These are phyloP conservation scores for Clarireedia paspali DNA, from an alignment of 2,329 filamentous ascomycete genomes.

Conservation along the genomic window DNA sequence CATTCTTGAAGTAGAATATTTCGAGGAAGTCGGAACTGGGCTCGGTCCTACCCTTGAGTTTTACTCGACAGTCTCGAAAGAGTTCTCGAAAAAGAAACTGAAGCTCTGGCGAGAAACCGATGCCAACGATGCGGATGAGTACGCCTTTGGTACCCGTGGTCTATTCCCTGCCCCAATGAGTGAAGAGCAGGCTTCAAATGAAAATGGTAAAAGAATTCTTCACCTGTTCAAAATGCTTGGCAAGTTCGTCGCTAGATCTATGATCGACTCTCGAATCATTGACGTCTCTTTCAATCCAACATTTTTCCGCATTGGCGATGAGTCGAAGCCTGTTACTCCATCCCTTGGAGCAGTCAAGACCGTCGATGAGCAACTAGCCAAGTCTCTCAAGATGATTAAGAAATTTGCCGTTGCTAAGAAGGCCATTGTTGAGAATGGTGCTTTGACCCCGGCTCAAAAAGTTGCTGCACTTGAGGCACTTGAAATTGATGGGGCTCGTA, in stretches of 20 bases:
- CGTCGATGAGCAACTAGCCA: constrained; percentile 79
- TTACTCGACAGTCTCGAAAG: constrained; percentile 93
- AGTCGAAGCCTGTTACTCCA: constrained; percentile 56
- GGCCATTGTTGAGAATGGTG: constrained; percentile 64
- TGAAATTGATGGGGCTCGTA: constrained; percentile 62
- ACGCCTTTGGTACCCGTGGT: constrained; percentile 74
- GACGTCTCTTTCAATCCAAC: constrained; percentile 96
- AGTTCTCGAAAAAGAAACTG: constrained; percentile 95
- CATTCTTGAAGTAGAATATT: constrained; percentile 95
- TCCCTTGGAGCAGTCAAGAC: constrained; percentile 84
- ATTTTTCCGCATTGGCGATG: constrained; percentile 89
- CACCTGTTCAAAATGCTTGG: constrained; percentile 89
- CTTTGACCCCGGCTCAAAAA: constrained; percentile 62
- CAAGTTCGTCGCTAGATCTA: constrained; percentile 94
- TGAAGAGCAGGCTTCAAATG: constrained; percentile 62
- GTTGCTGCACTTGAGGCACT: constrained; percentile 61
- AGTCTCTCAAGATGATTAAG: constrained; percentile 79
- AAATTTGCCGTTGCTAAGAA: constrained; percentile 80
- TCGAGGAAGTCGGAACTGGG: constrained; percentile 95
- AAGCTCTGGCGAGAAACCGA: constrained; percentile 96
- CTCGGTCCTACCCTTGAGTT: constrained; percentile 94
- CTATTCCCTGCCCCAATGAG: constrained; percentile 90
- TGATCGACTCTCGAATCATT: constrained; percentile 97
- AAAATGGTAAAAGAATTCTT: constrained; percentile 80
- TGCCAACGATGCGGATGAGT: constrained; percentile 63